Conservation (phyloP, 2,329 filamentous ascomycete species). For the Pseudocercospora fijiensis region DNA sequence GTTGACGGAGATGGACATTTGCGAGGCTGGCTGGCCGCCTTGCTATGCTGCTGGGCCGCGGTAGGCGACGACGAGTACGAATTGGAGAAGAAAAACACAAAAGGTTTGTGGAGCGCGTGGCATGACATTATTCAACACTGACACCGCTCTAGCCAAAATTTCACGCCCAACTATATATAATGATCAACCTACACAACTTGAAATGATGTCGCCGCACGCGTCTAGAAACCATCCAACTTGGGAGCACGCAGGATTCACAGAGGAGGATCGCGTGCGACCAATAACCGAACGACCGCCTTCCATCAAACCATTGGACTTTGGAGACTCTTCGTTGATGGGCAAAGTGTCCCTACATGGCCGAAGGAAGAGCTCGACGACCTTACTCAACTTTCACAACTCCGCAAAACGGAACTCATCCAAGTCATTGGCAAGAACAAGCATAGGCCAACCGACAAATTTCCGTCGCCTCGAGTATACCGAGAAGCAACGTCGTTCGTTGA, state of each 20-base stretch:
- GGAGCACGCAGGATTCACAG: slow-evolving; percentile 19
- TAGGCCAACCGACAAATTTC: slow-evolving; percentile 29
- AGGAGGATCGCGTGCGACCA: slow-evolving; percentile 24
- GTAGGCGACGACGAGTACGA: slow-evolving; percentile 34
- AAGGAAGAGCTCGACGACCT: slow-evolving; percentile 24
- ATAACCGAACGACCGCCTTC: slow-evolving; percentile 28
- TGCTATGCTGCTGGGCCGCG: slow-evolving; percentile 37
- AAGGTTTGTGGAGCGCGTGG: background rate
- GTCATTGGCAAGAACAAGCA: slow-evolving; percentile 25
- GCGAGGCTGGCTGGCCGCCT: slow-evolving; percentile 38
- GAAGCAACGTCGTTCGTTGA: slow-evolving; percentile 31
- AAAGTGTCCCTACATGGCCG: slow-evolving; percentile 20
- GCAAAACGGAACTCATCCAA: slow-evolving; percentile 2
- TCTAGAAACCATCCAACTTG: slow-evolving; percentile 7
- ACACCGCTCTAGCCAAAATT: slow-evolving; percentile 12
- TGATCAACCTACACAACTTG: slow-evolving; percentile 28
- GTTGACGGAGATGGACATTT: slow-evolving; percentile 32
- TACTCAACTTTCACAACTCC: slow-evolving; percentile 14
- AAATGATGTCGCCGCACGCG: slow-evolving; percentile 20
- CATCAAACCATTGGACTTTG: slow-evolving; percentile 27
- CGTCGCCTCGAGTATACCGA: slow-evolving; percentile 35
- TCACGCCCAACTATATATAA: slow-evolving; percentile 24
- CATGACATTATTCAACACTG: background rate
- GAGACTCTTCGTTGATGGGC: slow-evolving; percentile 24
- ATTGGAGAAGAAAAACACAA: slow-evolving; percentile 18